phyloP scores from a whole-genome alignment of 1,284 basidiomycete species.

The Bjerkandera adusta region DNA sequence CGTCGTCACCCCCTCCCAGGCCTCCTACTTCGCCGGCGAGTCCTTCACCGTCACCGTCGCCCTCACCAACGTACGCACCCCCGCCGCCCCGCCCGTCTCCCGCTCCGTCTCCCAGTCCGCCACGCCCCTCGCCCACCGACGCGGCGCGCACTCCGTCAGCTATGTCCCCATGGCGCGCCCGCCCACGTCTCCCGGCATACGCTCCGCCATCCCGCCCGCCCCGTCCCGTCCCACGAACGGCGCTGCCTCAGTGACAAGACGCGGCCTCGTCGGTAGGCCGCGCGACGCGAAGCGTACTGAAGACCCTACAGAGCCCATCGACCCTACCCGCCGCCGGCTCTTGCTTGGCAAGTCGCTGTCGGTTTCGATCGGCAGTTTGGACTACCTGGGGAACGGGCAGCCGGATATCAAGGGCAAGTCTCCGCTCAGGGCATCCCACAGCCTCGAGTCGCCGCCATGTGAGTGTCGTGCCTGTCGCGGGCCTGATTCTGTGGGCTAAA shows the following conservation, averaged over 20 bases:
- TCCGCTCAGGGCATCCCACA: constrained; percentile 15
- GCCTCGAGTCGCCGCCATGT: constrained; percentile 17
- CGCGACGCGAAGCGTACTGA: constrained; percentile 29
- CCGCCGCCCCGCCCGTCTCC: constrained; percentile 20
- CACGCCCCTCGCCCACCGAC: constrained; percentile 49
- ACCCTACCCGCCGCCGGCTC: constrained; percentile 44
- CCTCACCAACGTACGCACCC: constrained; percentile 78
- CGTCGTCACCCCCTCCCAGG: constrained; percentile 74
- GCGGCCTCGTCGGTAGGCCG: constrained; percentile 29
- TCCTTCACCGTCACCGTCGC: constrained; percentile 81
- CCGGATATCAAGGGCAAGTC: constrained; percentile 21
- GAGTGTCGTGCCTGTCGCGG: constrained; percentile 13
- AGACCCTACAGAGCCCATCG: constrained; percentile 42
- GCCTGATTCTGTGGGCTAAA: background rate
- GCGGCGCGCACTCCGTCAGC: constrained; percentile 72
- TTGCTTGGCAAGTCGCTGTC: constrained; percentile 52
- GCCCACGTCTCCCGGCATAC: constrained; percentile 73
- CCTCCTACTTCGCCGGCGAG: constrained; percentile 93
- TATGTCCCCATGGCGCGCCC: constrained; percentile 72
- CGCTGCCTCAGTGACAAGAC: constrained; percentile 20
- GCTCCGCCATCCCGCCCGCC: constrained; percentile 34
- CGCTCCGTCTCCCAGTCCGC: constrained; percentile 29
- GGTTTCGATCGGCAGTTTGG: constrained; percentile 48
- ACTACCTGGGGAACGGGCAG: constrained; percentile 26
- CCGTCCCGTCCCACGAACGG: constrained; percentile 21